These are phyloP conservation scores for Ricinus communis DNA, from an alignment of 345 rosid species.

Conservation along the genomic window DNA sequence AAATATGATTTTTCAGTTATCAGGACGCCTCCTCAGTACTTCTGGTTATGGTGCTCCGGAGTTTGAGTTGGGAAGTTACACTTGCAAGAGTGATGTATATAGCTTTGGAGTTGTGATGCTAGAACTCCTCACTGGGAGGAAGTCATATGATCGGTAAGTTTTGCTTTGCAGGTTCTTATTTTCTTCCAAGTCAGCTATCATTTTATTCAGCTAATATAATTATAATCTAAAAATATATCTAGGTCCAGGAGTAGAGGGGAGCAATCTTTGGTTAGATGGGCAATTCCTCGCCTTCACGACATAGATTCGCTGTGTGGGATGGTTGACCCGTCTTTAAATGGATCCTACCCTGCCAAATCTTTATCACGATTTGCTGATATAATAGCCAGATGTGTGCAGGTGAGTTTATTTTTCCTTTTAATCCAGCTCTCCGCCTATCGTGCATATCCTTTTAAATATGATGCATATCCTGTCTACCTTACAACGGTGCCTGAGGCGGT, in stretches of 20 bases:
- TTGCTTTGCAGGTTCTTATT: too few species aligned
- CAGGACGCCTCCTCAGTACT: constrained; percentile 36
- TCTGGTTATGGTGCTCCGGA: constrained; percentile 75
- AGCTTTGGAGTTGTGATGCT: constrained; percentile 96
- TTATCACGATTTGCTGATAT: constrained; percentile 94
- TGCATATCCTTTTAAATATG: too few species aligned
- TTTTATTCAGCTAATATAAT: background rate
- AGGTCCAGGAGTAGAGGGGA: constrained; percentile 77
- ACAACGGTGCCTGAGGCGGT: too few species aligned
- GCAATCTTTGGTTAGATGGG: constrained; percentile 90
- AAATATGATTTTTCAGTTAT: constrained; percentile 37
- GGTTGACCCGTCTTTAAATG: constrained; percentile 74
- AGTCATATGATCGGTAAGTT: constrained; percentile 74
- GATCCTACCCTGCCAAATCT: constrained; percentile 71
- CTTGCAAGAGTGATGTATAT: constrained; percentile 85
- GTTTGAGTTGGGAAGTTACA: constrained; percentile 68
- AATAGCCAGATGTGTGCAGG: constrained; percentile 88
- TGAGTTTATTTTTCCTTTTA: constrained; percentile 19
- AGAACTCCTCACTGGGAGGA: constrained; percentile 86
- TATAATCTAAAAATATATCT: constrained; percentile 11
- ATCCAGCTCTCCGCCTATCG: too few species aligned
- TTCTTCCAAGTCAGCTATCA: background rate
- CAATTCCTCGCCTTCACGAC: constrained; percentile 81
- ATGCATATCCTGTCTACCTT: too few species aligned
- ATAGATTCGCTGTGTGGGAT: constrained; percentile 78